These are phyloP conservation scores for Suhomyces prunicola DNA, from an alignment of 805 yeast genomes.

Conservation along the genomic window DNA sequence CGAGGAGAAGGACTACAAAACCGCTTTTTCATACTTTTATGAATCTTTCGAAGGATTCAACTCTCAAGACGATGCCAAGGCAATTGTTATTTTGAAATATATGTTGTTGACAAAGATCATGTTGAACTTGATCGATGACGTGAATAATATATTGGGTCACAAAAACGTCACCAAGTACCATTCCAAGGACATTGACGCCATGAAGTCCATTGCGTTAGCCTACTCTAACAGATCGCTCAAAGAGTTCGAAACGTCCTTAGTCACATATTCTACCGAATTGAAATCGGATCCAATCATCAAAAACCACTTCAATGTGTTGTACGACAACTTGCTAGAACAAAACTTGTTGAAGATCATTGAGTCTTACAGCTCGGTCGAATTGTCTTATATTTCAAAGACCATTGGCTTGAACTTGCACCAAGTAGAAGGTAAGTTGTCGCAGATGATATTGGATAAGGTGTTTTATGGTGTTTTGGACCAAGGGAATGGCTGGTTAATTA, in stretches of 20 bases:
- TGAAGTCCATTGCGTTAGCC: slow-evolving; percentile 90
- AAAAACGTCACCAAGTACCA: slow-evolving; percentile 68
- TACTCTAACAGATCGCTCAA: slow-evolving; percentile 85
- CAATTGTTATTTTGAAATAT: slow-evolving; percentile 81
- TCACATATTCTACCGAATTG: slow-evolving; percentile 67
- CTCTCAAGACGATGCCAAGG: slow-evolving; percentile 56
- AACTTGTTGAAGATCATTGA: slow-evolving; percentile 92
- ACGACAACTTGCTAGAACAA: slow-evolving; percentile 89
- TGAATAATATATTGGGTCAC: slow-evolving; percentile 70
- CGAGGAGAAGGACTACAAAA: slow-evolving; percentile 93
- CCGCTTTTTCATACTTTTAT: slow-evolving; percentile 91
- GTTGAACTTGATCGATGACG: slow-evolving; percentile 84
- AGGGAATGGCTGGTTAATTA: slow-evolving; percentile 95
- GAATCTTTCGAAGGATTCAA: slow-evolving; percentile 93
- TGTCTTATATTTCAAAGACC: slow-evolving; percentile 79
- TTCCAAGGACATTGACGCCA: slow-evolving; percentile 87
- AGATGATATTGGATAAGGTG: slow-evolving; percentile 95
- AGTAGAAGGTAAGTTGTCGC: slow-evolving; percentile 91
- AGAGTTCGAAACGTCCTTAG: slow-evolving; percentile 84
- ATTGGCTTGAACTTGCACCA: slow-evolving; percentile 85
- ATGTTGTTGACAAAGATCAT: slow-evolving; percentile 91
- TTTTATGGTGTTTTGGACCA: slow-evolving; percentile 96
- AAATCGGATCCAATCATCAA: slow-evolving; percentile 85
- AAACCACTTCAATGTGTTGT: slow-evolving; percentile 86
- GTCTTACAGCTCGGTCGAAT: slow-evolving; percentile 94